These are phyloP conservation scores for Xylaria sp. DNA, from an alignment of 2,329 filamentous ascomycete species.

Conservation along the genomic window DNA sequence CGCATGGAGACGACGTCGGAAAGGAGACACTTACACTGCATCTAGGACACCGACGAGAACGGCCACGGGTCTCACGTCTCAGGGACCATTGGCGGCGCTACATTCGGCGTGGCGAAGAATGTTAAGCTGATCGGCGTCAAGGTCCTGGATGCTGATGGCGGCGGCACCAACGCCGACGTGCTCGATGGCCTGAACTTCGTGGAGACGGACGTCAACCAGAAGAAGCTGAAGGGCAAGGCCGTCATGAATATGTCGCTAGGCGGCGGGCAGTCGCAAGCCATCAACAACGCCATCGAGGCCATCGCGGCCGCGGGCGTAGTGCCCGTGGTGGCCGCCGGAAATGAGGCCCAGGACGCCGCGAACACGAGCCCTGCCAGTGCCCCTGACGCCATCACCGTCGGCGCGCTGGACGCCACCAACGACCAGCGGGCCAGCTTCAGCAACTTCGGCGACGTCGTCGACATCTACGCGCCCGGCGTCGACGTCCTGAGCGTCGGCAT, in stretches of 20 bases:
- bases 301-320: slow-evolving; percentile 64
- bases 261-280: slow-evolving; percentile 58
- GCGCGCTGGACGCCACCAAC: slow-evolving; percentile 64
- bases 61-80: slow-evolving; percentile 74
- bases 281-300: slow-evolving; percentile 66
- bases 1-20: background rate
- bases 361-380: slow-evolving; percentile 66
- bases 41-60: slow-evolving; percentile 64
- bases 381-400: slow-evolving; percentile 68
- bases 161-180: slow-evolving; percentile 63
- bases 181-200: slow-evolving; percentile 71
- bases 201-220: slow-evolving; percentile 57
- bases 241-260: slow-evolving; percentile 74
- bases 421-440: slow-evolving; percentile 65
- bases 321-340: slow-evolving; percentile 70
- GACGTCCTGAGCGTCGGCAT: slow-evolving; percentile 65
- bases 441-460: slow-evolving; percentile 67
- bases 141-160: slow-evolving; percentile 64
- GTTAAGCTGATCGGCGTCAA: slow-evolving; percentile 68
- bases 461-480: slow-evolving; percentile 68
- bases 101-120: slow-evolving; percentile 72
- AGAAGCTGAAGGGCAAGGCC: slow-evolving; percentile 61
- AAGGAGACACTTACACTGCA: slow-evolving; percentile 35
- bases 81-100: slow-evolving; percentile 69
- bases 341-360: slow-evolving; percentile 64